These are phyloP conservation scores for Colletotrichum higginsianum DNA, from an alignment of 2,329 filamentous ascomycete species.

Conservation along the genomic window DNA sequence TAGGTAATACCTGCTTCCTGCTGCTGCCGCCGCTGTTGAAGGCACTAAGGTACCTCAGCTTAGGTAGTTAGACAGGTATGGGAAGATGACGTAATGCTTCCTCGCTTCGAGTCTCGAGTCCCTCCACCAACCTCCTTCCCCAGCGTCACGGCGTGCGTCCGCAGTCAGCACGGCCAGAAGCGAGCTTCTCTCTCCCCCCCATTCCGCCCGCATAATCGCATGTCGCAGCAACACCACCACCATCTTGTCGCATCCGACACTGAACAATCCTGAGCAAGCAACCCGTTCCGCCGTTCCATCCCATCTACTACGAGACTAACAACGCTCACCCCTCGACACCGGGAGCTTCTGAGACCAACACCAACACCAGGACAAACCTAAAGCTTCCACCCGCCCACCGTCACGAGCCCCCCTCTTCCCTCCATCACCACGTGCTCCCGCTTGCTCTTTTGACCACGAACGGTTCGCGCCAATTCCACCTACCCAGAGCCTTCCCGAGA, in stretches of 20 bases:
- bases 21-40: too few species aligned
- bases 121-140: constrained; percentile 5
- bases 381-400: constrained; percentile 31
- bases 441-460: constrained; percentile 12
- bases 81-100: constrained; percentile 18
- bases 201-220: not conserved
- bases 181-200: not conserved
- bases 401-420: constrained; percentile 31
- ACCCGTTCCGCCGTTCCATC: not conserved
- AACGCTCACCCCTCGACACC: constrained; percentile 6
- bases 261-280: not conserved
- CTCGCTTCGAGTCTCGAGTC: constrained; percentile 12
- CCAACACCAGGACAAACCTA: constrained; percentile 16
- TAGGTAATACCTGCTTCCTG: too few species aligned
- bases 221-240: not conserved
- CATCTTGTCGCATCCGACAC: not conserved
- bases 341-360: constrained; percentile 25
- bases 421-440: constrained; percentile 34
- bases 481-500: constrained; percentile 25
- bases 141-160: not conserved
- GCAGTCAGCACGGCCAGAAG: not conserved
- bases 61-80: not conserved
- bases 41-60: not conserved
- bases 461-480: not conserved
- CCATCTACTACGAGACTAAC: not conserved